Base-by-base conservation (phyloP, 139 green algal genomes). In the Spirogloea muscicola region DNA sequence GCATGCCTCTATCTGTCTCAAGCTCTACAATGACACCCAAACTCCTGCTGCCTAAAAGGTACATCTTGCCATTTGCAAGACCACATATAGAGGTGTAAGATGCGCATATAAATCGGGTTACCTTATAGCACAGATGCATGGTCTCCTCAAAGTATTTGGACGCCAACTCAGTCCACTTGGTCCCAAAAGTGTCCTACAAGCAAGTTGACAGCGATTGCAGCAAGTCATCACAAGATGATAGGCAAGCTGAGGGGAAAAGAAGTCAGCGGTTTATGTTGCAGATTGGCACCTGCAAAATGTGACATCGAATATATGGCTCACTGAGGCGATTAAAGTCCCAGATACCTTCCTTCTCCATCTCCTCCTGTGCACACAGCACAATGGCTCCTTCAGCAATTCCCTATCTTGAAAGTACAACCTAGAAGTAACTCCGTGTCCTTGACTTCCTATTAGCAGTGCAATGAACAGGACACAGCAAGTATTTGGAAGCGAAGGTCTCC, bases 321-420 rank as follows among this genome's bases (percentile, higher is more conserved):
- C 48, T 82, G 21, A 91, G 68, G 25, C 90, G 81, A 63, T 95
- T 84, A 36, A 96, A 72, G 73, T 96, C 92, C 86, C 90, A 94
- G 39, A 98, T 79, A n/a, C 94, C 93, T 2, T 83, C 58, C 4
- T 38, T 41, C 68, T 96, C 90, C 38, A 98, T 87, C 80, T 97
- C 93, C 3, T 87, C 66, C 29, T 73, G 48, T 3, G 6, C 25
- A 25, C 62, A 60, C 62, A 71, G 5, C 13, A 18, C 59, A 68
- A 55, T 31, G 46, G 46, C 46, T 31, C 21, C 46, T 31, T 21
- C 21, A 31, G 21, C 21, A 55, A 55, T 31, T 55, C 21, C 46
- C 44, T 52, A 13, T 65, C 57, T n/a, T n/a, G n/a, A n/a, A n/a
- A n/a, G n/a, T n/a, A n/a, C n/a, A n/a, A n/a, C n/a, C n/a, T n/a